Percentiles rank a stretch among this genome's conserved stretches.
Conservation (phyloP, 1,284 basidiomycete genomes). For the Tylopilus orsonianus region DNA sequence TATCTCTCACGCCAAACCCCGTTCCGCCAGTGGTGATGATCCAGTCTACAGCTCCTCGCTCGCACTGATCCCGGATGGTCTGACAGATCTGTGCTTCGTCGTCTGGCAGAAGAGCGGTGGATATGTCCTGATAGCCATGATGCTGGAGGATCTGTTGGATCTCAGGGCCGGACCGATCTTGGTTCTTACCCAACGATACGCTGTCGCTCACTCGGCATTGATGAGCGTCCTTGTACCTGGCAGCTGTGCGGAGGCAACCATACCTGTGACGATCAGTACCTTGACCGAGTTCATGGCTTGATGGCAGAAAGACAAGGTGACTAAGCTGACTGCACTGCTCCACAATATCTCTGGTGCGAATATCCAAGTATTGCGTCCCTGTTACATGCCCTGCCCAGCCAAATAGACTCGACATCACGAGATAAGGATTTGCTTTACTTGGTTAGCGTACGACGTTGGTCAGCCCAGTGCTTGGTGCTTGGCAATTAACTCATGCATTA, state of each 20-base stretch:
- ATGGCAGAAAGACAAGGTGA: background rate
- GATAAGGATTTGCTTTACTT: too few relatives aligned
- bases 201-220: conserved; percentile 63
- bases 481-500: too few relatives aligned
- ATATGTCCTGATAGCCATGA: conserved; percentile 41
- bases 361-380: too few relatives aligned
- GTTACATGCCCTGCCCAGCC: too few relatives aligned
- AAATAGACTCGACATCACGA: too few relatives aligned
- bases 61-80: conserved; percentile 47
- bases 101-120: conserved; percentile 58
- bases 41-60: conserved; percentile 55
- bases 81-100: conserved; percentile 52
- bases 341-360: too few relatives aligned
- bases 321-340: too few relatives aligned
- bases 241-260: background rate
- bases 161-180: conserved; percentile 65
- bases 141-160: conserved; percentile 51
- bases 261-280: conserved; percentile 30
- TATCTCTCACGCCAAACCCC: conserved; percentile 77
- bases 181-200: conserved; percentile 48
- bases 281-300: conserved; percentile 23
- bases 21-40: conserved; percentile 85
- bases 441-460: too few relatives aligned
- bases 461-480: too few relatives aligned
- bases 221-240: conserved; percentile 11